Evolutionary conservation across 176 grass and related monocot genomes (phyloP), one percentile per base, ranked within the genome.

Genomic region (Bothriochloa decipiens): DNA sequence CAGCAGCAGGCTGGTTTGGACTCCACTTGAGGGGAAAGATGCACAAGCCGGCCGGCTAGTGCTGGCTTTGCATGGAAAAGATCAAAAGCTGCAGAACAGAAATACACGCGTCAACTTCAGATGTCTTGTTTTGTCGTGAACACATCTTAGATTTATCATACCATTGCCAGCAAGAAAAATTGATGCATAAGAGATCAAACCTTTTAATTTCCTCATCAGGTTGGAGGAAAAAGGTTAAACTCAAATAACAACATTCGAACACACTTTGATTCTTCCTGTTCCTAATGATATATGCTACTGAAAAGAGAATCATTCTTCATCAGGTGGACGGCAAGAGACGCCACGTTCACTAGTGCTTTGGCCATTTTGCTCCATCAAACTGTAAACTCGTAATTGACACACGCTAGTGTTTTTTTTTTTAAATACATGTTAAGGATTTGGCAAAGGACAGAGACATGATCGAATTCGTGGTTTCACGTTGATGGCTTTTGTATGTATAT

Each of bases 11-110:
- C 50, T 70, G 65, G 40, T 78, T 77, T 71, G 80, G 74, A 87
- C 64, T 87, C 72, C 86, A 71, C 80, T 77, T 37, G 17, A 77
- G 73, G 42, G 49, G 6, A 41, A 82, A 45, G 47, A 57, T 3
- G 36, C 2, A 15, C 1, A 23, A 9, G 33, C 17, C 35, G 14
- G 33, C 17, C 35, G 20, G 53, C 20, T 87, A 64, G 50, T 74
- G 68, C 14, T 52, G 1, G 42, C 10, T 80, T 80, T 75, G 57
- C 57, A 16, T 65, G 41, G 77, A 84, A 86, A 86, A 66, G 23
- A 47, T 49, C 0, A 63, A 63, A 26, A 74, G 33, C 68, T 81
- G 57, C 28, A 46, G 27, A 35, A 40, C 42, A 60, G 6, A 25
- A 26, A n/a, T 35, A 37, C 12, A 37, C 7, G 11, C 22, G 23